Conservation (phyloP, 331 rosid species). For the Phaseolus coccineus region DNA sequence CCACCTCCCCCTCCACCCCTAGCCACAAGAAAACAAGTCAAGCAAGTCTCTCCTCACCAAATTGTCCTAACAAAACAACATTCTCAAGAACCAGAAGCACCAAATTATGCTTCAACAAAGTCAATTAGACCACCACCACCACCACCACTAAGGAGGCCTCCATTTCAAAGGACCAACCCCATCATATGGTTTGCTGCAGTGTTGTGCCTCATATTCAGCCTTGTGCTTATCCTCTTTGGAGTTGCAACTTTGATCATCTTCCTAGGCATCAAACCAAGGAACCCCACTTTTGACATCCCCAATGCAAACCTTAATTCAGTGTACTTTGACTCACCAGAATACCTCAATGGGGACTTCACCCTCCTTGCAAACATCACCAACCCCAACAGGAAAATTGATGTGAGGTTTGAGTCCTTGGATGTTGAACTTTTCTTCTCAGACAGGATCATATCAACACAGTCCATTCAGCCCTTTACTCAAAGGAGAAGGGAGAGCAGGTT, state of each 20-base stretch:
- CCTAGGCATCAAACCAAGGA: slow-evolving; percentile 65
- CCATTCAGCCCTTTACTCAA: slow-evolving; percentile 69
- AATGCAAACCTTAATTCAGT: slow-evolving; percentile 73
- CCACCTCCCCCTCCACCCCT: slow-evolving; percentile 50
- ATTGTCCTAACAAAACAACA: slow-evolving; percentile 57
- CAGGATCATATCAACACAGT: slow-evolving; percentile 70
- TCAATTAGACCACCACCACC: slow-evolving; percentile 43
- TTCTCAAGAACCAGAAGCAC: slow-evolving; percentile 41
- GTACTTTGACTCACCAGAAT: slow-evolving; percentile 76
- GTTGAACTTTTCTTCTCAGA: slow-evolving; percentile 71
- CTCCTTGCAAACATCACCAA: slow-evolving; percentile 80
- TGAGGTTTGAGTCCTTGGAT: slow-evolving; percentile 65
- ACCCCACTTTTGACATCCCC: slow-evolving; percentile 71
- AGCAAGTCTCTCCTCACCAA: slow-evolving; percentile 57
- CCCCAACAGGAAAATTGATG: slow-evolving; percentile 72
- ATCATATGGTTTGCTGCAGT: slow-evolving; percentile 69
- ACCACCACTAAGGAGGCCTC: slow-evolving; percentile 51
- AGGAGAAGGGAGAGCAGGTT: slow-evolving; percentile 61
- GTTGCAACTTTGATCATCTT: slow-evolving; percentile 69
- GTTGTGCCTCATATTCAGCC: slow-evolving; percentile 73
- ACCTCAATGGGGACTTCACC: slow-evolving; percentile 76
- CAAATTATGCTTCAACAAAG: slow-evolving; percentile 41
- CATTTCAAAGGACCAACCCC: slow-evolving; percentile 69
- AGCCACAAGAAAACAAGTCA: slow-evolving; percentile 42
- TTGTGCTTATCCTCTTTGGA: slow-evolving; percentile 78